Evolutionary conservation across 306 rosid species (phyloP).

Genomic region (Rubus idaeus): DNA sequence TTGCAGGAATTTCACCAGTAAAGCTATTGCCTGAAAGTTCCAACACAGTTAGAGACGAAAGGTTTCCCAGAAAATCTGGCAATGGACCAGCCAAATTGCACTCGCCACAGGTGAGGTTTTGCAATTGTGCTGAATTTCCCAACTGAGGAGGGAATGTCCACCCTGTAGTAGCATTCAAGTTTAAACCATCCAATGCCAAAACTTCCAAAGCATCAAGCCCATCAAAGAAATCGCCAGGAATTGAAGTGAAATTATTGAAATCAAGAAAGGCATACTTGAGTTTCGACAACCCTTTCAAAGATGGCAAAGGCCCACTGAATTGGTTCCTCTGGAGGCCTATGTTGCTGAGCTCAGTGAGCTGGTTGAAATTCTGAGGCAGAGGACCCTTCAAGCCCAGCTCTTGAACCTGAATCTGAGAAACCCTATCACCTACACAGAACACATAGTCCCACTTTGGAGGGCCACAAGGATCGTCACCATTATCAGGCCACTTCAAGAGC

Average conservation of each 20-base stretch:
- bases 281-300: constrained; percentile 53
- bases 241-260: constrained; percentile 65
- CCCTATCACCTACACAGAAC: constrained; percentile 54
- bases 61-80: constrained; percentile 65
- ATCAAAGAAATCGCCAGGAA: constrained; percentile 73
- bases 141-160: constrained; percentile 64
- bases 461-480: constrained; percentile 72
- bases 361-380: constrained; percentile 62
- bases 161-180: constrained; percentile 56
- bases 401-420: constrained; percentile 78
- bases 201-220: constrained; percentile 59
- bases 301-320: constrained; percentile 64
- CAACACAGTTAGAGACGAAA: constrained; percentile 61
- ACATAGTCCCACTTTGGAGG: constrained; percentile 52
- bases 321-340: constrained; percentile 75
- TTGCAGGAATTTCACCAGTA: constrained; percentile 53
- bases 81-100: constrained; percentile 77
- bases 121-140: constrained; percentile 49
- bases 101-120: constrained; percentile 53
- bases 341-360: constrained; percentile 59
- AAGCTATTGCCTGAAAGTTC: constrained; percentile 59
- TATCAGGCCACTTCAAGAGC: constrained; percentile 72
- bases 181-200: constrained; percentile 66
- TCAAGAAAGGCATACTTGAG: constrained; percentile 52
- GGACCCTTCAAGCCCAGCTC: constrained; percentile 60